phyloP scores from a whole-genome alignment of 768 basidiomycete species.

The Boletus eberwhitei region DNA sequence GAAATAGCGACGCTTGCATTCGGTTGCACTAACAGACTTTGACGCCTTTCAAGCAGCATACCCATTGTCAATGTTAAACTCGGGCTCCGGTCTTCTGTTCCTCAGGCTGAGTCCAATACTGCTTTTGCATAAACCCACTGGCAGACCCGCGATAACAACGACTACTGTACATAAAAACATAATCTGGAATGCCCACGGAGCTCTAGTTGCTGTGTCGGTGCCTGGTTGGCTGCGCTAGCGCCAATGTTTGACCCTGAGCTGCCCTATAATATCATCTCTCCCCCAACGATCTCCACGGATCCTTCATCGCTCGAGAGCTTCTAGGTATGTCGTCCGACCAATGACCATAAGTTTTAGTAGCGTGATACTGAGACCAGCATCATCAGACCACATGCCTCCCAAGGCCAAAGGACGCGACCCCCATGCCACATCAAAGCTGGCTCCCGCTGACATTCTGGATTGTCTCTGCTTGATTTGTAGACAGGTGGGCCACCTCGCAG shows the following conservation, averaged over 20 bases:
- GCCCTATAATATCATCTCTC: neutral
- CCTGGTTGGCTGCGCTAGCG: neutral
- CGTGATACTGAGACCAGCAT: neutral
- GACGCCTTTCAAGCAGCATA: too few relatives aligned
- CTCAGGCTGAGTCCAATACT: too few relatives aligned
- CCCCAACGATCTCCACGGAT: neutral
- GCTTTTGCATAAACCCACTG: too few relatives aligned
- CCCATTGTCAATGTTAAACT: too few relatives aligned
- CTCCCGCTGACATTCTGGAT: neutral
- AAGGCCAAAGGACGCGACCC: neutral
- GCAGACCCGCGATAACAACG: too few relatives aligned
- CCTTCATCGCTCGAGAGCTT: too few relatives aligned
- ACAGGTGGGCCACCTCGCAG: neutral
- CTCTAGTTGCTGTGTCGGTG: neutral
- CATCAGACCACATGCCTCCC: neutral
- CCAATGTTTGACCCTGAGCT: neutral
- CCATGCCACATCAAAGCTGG: neutral
- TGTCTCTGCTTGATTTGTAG: neutral
- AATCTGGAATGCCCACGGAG: neutral
- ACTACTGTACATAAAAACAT: neutral
- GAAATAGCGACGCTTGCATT: too few relatives aligned
- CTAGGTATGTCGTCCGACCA: neutral
- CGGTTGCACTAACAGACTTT: too few relatives aligned
- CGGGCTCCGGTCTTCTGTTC: too few relatives aligned
- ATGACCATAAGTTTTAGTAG: too few relatives aligned